Percentiles rank a stretch among this genome's conserved stretches.
Evolutionary conservation across 352 stramenopile species (phyloP).

Genomic region (Pythium brachiatum): DNA sequence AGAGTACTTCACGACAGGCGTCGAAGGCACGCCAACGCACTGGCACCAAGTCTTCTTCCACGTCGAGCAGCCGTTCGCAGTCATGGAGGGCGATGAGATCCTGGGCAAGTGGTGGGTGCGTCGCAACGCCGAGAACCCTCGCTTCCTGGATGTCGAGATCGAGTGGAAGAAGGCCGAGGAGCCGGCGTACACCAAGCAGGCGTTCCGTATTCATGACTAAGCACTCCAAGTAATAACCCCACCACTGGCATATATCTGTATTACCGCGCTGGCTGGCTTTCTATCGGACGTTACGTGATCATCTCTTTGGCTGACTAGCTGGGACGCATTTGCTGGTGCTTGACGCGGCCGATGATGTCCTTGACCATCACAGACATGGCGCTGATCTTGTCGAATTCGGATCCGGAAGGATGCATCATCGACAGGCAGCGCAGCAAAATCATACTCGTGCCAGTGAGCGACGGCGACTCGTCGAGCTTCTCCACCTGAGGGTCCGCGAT

Average conservation of each 20-base stretch:
- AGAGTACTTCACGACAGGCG: constrained; percentile 94
- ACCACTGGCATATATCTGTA: not conserved
- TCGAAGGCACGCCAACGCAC: constrained; percentile 92
- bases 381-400: constrained; percentile 65
- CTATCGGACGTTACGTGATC: not conserved
- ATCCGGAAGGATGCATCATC: constrained; percentile 40
- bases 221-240: not conserved
- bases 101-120: constrained; percentile 84
- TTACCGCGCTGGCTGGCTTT: not conserved
- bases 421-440: constrained; percentile 66
- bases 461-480: constrained; percentile 64
- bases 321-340: constrained; percentile 34
- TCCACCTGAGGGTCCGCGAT: constrained; percentile 58
- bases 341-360: constrained; percentile 71
- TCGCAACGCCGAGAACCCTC: constrained; percentile 91
- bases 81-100: constrained; percentile 75
- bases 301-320: not conserved
- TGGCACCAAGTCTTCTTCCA: constrained; percentile 99
- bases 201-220: constrained; percentile 79
- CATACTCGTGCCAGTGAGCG: constrained; percentile 73
- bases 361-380: constrained; percentile 85
- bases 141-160: constrained; percentile 91
- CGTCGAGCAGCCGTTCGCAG: constrained; percentile 74
- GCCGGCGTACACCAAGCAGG: constrained; percentile 43
- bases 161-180: constrained; percentile 61